Evolutionary conservation across 2,329 filamentous ascomycete genomes (phyloP), one percentile per base, ranked within the genome.

Genomic region (Pseudocercospora macadamiae): DNA sequence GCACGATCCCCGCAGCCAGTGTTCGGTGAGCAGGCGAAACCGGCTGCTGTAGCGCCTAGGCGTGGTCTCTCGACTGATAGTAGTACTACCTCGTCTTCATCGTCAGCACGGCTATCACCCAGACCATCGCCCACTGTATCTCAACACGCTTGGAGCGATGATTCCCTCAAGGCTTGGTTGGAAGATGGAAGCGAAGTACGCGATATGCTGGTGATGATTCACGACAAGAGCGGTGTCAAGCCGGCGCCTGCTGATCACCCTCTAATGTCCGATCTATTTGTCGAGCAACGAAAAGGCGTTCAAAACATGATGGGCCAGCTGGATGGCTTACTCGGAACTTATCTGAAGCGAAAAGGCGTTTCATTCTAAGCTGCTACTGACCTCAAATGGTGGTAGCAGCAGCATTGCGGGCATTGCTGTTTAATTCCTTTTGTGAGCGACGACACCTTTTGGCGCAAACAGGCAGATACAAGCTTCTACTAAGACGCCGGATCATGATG

Each of bases 281-380:
- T 86, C 51, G 90, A 96, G 71, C 91, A 96, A 75, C 93, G 91
- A 70, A 90, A 89, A 66, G 89, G 89, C 71, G 77, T 97, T 71
- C 88, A 89, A 53, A 91, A 95, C 72, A 93, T 99, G 76, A 93
- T 91, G 59, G 89, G 88, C 77, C 89, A 93, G 82, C 83, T 97
- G 66, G 93, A 99, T 76, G 66, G 66, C 1, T 57, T 73, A 56
- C 55, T 73, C n/a, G 68, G 67, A 2, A 61, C 57, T 6, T 71
- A 67, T 60, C 21, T 70, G 57, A 48, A 64, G 55, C 53, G 68
- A 30, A 71, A 67, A 55, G 70, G 70, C 8, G 63, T 66, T 19
- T 53, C 55, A 37, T 66, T 62, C 30, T 66, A 51, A 57, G 39
- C 32, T 52, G 25, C 25, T 14, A 28, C 26, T 23, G 39, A 36